A percentile compares a stretch with the other conserved stretches of the same genome.
Evolutionary conservation across 371 early-diverging fungal genomes (phyloP).

Genomic region (Umbelopsis sp.): DNA sequence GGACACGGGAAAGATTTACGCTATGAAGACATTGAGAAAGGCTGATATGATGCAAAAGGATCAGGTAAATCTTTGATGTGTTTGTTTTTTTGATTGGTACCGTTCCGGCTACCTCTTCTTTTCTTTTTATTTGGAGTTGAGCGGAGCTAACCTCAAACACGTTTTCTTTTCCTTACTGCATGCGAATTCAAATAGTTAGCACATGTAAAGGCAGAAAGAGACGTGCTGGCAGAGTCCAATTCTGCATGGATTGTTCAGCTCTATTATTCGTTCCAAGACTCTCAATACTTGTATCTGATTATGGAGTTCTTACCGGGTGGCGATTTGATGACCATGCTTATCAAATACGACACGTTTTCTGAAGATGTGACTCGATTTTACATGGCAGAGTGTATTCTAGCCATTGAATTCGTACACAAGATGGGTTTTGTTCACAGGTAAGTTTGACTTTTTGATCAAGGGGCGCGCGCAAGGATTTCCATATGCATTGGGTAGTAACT

Average conservation of each 20-base stretch:
- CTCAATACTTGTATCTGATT: constrained; percentile 90
- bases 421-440: constrained; percentile 98
- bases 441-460: background rate
- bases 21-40: constrained; percentile 96
- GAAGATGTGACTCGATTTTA: constrained; percentile 97
- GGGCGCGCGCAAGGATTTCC: background rate
- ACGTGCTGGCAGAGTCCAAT: constrained; percentile 94
- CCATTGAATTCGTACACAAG: constrained; percentile 94
- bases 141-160: background rate
- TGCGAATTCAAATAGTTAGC: constrained; percentile 62
- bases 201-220: constrained; percentile 97
- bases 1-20: constrained; percentile 97
- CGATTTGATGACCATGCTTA: constrained; percentile 98
- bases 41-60: constrained; percentile 98
- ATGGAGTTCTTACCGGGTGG: constrained; percentile 99
- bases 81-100: background rate
- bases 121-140: background rate
- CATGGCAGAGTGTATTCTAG: constrained; percentile 96
- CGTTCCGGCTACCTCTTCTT: constrained; percentile 9
- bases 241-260: constrained; percentile 98
- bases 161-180: constrained; percentile 12
- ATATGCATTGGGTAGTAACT: background rate
- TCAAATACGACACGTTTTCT: constrained; percentile 95
- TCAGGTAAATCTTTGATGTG: constrained; percentile 59
- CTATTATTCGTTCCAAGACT: constrained; percentile 94